Percentiles rank a stretch among this genome's conserved stretches.
Conservation (phyloP, 148 eudicot species). For the Heliamphora exappendiculata region DNA sequence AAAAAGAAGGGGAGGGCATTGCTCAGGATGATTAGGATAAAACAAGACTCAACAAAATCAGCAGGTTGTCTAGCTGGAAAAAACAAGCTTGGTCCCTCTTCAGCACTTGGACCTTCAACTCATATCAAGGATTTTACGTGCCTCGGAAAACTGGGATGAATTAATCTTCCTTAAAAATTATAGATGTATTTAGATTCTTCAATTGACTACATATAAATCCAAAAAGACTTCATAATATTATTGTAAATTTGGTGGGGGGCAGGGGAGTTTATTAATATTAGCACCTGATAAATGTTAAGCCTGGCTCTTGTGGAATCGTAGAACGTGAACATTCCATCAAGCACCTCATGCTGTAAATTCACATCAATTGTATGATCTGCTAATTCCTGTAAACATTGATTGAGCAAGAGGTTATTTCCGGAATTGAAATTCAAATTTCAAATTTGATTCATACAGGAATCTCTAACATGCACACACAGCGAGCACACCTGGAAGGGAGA, state of each 20-base stretch:
- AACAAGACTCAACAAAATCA: neutral
- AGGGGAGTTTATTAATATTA: neutral
- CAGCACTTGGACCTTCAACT: neutral
- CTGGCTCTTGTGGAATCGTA: slow-evolving; percentile 69
- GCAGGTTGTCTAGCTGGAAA: neutral
- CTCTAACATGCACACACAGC: neutral
- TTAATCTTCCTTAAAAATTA: neutral
- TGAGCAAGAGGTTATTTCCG: neutral
- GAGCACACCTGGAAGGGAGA: neutral
- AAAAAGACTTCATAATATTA: neutral
- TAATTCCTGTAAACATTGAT: slow-evolving; percentile 52
- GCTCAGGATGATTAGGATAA: neutral
- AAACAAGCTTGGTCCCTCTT: neutral
- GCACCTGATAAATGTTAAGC: slow-evolving; percentile 77
- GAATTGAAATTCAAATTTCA: neutral
- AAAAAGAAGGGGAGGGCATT: too few species aligned
- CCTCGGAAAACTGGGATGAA: neutral
- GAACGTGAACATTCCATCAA: slow-evolving; percentile 75
- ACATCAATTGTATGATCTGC: slow-evolving; percentile 71
- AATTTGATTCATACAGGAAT: neutral
- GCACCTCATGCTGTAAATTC: slow-evolving; percentile 62
- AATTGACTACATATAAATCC: neutral
- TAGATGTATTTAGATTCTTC: neutral
- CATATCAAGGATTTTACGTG: neutral
- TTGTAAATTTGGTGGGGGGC: neutral